Evolutionary conservation across 2,329 filamentous ascomycete species (phyloP), one percentile per base, ranked within the genome.

Genomic region (Exophiala viscosa): DNA sequence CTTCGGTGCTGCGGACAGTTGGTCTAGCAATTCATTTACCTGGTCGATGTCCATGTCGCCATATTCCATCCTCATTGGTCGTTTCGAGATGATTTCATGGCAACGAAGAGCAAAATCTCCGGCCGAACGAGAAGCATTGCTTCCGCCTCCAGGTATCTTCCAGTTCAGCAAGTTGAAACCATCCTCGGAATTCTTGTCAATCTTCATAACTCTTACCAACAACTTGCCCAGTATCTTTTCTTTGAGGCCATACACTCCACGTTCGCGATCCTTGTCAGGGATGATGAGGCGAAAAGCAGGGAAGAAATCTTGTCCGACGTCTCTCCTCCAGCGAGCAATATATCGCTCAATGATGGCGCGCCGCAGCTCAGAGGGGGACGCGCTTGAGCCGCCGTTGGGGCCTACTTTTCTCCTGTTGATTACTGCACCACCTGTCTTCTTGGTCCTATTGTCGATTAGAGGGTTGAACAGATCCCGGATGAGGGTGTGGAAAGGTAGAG

Each of bases 51-150:
- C 86, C 86, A 97, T 87, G 60, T 86, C 76, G 0, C 92, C 91
- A 1, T 83, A 81, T 1, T 82, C 77, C 0, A 80, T 86, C 45
- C 84, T 79, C 78, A 95, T 86, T 0, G 88, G 86, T 20, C 93
- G 78, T 68, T 95, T 95, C 2, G 85, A 86, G 36, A 99, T 75
- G 18, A 95, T 85, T 65, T 96, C 89, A 63, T 83, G 90, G 67
- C 92, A 97, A 57, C 92, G 79, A 0, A 88, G 89, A 0, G 91
- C 87, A 73, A 99, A 99, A 66, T 99, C 92, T 5, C 93, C 93
- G 2, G 91, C 89, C 69, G 86, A 82, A 1, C 81, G 76, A 50
- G 77, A 80, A 0, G 80, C 78, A 1, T 75, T 71, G 2, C 77
- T 82, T 56, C 87, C 80, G 1, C 88, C 23, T 28, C 23, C 87